These are phyloP conservation scores for Eucalyptus curtisii DNA, from an alignment of 345 rosid genomes.

Conservation along the genomic window DNA sequence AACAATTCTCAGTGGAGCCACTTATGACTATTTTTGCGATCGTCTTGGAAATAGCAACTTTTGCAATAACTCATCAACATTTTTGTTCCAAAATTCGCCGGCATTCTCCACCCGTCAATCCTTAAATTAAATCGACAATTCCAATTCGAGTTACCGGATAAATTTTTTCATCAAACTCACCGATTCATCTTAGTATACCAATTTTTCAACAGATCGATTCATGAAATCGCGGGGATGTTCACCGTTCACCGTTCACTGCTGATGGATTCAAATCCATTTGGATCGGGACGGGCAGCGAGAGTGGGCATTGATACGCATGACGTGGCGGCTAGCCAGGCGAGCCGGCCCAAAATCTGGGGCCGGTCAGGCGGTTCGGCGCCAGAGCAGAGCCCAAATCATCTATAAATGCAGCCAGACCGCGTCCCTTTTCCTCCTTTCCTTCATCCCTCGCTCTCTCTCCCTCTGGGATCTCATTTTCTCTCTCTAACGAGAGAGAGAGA, in stretches of 20 bases:
- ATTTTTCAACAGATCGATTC: background rate
- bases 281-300: background rate
- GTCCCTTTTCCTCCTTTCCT: rapidly evolving
- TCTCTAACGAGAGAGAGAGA: background rate
- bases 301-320: background rate
- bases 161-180: background rate
- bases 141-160: rapidly evolving
- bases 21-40: background rate
- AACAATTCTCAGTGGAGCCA: background rate
- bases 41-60: rapidly evolving
- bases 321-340: background rate
- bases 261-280: background rate
- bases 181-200: background rate
- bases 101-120: background rate
- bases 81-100: background rate
- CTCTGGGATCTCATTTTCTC: background rate
- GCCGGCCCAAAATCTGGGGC: background rate
- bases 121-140: background rate
- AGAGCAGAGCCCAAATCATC: background rate
- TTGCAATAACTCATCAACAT: background rate
- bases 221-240: background rate
- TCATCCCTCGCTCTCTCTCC: background rate
- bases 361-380: background rate
- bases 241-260: background rate
- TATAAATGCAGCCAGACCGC: background rate